Conservation (phyloP, 2,329 filamentous ascomycete species). For the Paraphoma sp. region DNA sequence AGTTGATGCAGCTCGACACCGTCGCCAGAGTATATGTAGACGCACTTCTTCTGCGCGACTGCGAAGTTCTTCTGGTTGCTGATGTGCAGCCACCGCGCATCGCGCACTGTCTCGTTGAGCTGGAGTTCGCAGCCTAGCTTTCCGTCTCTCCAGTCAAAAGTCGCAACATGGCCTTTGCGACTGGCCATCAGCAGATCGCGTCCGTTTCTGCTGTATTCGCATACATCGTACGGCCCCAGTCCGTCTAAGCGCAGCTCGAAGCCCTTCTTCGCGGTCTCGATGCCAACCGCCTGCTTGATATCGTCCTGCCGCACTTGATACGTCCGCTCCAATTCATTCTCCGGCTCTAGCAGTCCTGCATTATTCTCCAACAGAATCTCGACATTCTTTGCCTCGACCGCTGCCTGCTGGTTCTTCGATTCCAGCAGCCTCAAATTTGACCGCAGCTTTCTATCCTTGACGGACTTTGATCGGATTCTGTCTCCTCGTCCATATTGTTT, state of each 20-base stretch:
- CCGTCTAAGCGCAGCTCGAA: slow-evolving; percentile 82
- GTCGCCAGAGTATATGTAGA: slow-evolving; percentile 93
- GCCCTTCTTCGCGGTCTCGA: slow-evolving; percentile 88
- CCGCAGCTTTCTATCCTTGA: slow-evolving; percentile 90
- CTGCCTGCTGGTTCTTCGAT: slow-evolving; percentile 79
- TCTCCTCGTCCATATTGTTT: slow-evolving; percentile 84
- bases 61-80: slow-evolving; percentile 90
- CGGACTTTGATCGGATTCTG: slow-evolving; percentile 71
- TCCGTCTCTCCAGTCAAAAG: slow-evolving; percentile 94
- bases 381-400: slow-evolving; percentile 87
- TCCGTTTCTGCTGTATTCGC: slow-evolving; percentile 90
- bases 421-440: slow-evolving; percentile 81
- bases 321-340: slow-evolving; percentile 86
- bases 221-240: slow-evolving; percentile 85
- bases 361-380: slow-evolving; percentile 92
- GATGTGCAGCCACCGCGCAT: slow-evolving; percentile 84
- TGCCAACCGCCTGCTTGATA: slow-evolving; percentile 73
- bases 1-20: slow-evolving; percentile 93
- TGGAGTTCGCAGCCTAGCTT: slow-evolving; percentile 92
- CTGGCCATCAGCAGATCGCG: slow-evolving; percentile 84
- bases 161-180: slow-evolving; percentile 91
- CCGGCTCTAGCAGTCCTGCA: slow-evolving; percentile 84
- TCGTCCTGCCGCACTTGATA: slow-evolving; percentile 93
- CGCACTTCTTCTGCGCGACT: slow-evolving; percentile 93
- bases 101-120: slow-evolving; percentile 86